A percentile compares a stretch with the other conserved stretches of the same genome.
Evolutionary conservation across 345 rosid genomes (phyloP).

Genomic region (Noccaea bulbosa): DNA sequence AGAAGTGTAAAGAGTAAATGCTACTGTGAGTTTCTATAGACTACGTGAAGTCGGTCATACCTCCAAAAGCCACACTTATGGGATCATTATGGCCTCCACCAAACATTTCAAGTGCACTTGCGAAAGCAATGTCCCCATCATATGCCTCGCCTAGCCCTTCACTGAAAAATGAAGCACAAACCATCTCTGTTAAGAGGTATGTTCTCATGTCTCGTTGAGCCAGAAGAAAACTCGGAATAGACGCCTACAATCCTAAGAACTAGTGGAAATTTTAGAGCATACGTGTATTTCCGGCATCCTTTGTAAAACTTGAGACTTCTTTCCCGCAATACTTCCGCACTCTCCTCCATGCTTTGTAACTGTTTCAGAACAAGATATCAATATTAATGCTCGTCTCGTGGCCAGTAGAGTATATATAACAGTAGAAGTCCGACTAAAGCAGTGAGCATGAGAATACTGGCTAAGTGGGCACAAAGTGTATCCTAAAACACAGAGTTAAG

Average conservation of each 20-base stretch:
- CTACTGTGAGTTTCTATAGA: constrained; percentile 14
- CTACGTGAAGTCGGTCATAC: constrained; percentile 44
- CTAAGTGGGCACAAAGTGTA: constrained; percentile 22
- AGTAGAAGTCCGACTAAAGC: too few species aligned
- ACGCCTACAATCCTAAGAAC: background rate
- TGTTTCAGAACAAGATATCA: constrained; percentile 45
- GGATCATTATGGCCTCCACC: constrained; percentile 99
- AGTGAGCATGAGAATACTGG: constrained; percentile 17
- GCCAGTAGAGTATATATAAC: too few species aligned
- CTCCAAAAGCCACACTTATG: constrained; percentile 98
- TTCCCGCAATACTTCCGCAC: constrained; percentile 79
- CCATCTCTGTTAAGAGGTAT: constrained; percentile 3
- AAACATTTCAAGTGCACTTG: constrained; percentile 94
- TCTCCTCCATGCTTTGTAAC: constrained; percentile 94
- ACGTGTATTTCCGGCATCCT: constrained; percentile 99
- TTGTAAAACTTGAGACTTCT: constrained; percentile 94
- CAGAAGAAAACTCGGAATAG: constrained; percentile 19
- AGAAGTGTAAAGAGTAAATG: constrained; percentile 19
- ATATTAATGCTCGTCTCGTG: too few species aligned
- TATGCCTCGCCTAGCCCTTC: constrained; percentile 99
- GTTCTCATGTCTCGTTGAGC: constrained; percentile 11
- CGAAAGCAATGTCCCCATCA: constrained; percentile 95
- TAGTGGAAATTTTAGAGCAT: constrained; percentile 37
- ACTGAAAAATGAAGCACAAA: constrained; percentile 50
- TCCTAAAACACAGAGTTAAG: constrained; percentile 3